Conservation (phyloP, 495 filamentous ascomycete species). For the Hypoxylon rickii region DNA sequence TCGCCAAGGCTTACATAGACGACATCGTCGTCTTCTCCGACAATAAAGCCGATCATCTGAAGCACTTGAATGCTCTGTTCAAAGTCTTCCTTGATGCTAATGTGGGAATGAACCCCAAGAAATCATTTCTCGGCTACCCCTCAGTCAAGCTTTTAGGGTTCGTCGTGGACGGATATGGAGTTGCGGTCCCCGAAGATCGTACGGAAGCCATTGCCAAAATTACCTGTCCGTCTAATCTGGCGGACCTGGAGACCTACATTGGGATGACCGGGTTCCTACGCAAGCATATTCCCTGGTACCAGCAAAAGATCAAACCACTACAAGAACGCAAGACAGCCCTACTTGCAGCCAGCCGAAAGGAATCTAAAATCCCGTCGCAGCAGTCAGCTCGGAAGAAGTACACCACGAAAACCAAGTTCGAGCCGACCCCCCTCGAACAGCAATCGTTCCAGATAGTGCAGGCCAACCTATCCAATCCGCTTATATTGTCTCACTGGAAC, state of each 20-base stretch:
- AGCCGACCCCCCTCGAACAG: not conserved
- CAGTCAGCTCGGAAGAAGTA: not conserved
- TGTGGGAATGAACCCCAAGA: not conserved
- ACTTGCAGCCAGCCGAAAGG: not conserved
- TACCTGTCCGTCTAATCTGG: not conserved
- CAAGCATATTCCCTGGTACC: not conserved
- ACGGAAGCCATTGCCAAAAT: not conserved
- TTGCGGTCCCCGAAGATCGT: not conserved
- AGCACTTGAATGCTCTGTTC: not conserved
- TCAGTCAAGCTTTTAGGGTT: not conserved
- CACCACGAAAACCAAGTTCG: not conserved
- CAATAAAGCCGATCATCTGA: not conserved
- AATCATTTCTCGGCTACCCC: conserved; percentile 1
- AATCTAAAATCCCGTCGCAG: not conserved
- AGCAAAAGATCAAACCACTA: not conserved
- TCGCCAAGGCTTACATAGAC: not conserved
- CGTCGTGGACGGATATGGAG: not conserved
- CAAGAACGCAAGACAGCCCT: conserved; percentile 1
- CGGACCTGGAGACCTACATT: not conserved
- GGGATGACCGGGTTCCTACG: not conserved
- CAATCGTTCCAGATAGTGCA: not conserved
- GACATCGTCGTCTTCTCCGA: not conserved
- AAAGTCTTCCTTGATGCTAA: not conserved
- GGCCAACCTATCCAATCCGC: too few relatives aligned
- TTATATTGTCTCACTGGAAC: too few relatives aligned